Evolutionary conservation across 768 basidiomycete genomes (phyloP).

Genomic region (Termitomyces sp.): DNA sequence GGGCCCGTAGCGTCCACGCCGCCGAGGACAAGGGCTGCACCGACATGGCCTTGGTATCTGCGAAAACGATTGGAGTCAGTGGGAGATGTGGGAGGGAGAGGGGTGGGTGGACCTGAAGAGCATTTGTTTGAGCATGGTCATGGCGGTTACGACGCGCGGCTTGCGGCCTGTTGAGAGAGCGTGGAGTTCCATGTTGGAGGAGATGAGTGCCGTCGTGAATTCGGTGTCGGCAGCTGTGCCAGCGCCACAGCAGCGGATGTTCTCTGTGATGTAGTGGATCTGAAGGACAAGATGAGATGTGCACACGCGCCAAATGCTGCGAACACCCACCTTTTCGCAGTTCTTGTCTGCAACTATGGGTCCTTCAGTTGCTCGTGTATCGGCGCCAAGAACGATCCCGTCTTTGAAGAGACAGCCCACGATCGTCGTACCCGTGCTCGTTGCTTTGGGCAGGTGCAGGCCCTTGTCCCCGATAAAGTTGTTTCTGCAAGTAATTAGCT

Average conservation of each 20-base stretch:
- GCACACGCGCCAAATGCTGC: no score
- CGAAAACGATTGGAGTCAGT: not conserved
- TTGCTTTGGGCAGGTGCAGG: slow-evolving; percentile 74
- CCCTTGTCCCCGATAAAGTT: slow-evolving; percentile 69
- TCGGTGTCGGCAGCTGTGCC: slow-evolving; percentile 99
- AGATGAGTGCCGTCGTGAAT: slow-evolving; percentile 91
- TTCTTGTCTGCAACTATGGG: slow-evolving; percentile 98
- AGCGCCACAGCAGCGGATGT: slow-evolving; percentile 96
- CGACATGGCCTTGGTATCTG: slow-evolving; percentile 91
- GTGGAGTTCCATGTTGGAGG: slow-evolving; percentile 94
- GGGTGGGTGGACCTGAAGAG: slow-evolving; percentile 66
- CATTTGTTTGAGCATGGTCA: slow-evolving; percentile 98
- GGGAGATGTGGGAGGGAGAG: not conserved
- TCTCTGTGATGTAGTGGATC: slow-evolving; percentile 97
- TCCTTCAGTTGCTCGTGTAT: slow-evolving; percentile 94
- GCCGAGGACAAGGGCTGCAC: slow-evolving; percentile 93
- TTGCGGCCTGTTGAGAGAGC: slow-evolving; percentile 86
- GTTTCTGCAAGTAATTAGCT: slow-evolving; percentile 45
- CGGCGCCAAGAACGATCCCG: slow-evolving; percentile 93
- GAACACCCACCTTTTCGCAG: slow-evolving; percentile 85
- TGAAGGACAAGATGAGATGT: slow-evolving; percentile 25
- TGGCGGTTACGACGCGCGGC: slow-evolving; percentile 93
- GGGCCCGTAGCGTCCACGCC: slow-evolving; percentile 94
- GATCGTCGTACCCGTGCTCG: slow-evolving; percentile 95
- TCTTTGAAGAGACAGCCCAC: slow-evolving; percentile 93